phyloP scores from a whole-genome alignment of 129 eudicot genomes.

The Tanacetum coccineum region DNA sequence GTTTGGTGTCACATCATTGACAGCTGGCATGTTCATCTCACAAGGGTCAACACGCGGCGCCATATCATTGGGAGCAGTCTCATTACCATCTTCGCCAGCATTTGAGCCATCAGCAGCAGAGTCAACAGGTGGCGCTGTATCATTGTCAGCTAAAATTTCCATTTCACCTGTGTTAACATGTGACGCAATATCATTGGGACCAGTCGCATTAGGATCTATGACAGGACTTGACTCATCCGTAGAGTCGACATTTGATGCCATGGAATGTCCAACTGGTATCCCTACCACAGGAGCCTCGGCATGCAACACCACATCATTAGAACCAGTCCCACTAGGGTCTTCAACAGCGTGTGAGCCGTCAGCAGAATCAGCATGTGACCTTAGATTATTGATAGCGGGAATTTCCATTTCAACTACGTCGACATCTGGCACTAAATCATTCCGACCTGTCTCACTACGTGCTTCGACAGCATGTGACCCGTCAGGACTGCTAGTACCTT shows the following conservation, averaged over 20 bases:
- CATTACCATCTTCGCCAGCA: neutral
- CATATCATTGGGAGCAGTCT: conserved; percentile 3
- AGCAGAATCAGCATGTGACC: neutral
- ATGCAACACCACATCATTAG: neutral
- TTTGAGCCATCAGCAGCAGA: conserved; percentile 1
- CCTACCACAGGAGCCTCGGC: neutral
- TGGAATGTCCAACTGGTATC: conserved; percentile 2
- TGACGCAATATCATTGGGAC: conserved; percentile 3
- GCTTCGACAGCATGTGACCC: conserved; percentile 24
- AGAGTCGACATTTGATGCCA: neutral
- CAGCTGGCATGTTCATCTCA: conserved; percentile 15
- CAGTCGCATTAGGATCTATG: neutral
- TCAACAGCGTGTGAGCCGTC: conserved; percentile 5
- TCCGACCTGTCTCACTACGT: conserved; percentile 8
- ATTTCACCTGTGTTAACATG: neutral
- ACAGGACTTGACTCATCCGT: neutral
- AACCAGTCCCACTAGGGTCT: conserved; percentile 17
- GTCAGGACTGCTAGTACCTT: conserved; percentile 13
- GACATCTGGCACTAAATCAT: neutral
- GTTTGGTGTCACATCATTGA: neutral
- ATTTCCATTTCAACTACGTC: conserved; percentile 1
- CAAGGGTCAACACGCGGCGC: neutral
- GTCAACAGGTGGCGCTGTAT: conserved; percentile 7
- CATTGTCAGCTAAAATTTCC: neutral
- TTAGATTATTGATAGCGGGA: neutral